These are phyloP conservation scores for Cynanchum wilfordii DNA, from an alignment of 257 asterid species.

Conservation along the genomic window DNA sequence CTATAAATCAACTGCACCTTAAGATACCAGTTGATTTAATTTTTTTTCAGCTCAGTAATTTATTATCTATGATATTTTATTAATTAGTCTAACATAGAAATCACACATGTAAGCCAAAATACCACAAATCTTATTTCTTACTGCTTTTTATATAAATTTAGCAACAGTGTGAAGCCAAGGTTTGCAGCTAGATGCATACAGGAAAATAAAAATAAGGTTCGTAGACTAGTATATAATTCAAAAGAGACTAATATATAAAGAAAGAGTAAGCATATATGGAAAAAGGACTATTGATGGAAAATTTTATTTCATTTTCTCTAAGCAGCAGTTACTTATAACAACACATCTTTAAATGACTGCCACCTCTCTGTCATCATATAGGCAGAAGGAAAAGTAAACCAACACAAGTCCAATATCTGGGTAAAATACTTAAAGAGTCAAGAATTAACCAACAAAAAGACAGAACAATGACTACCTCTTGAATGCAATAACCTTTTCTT, in stretches of 20 bases:
- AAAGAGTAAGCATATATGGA: neutral
- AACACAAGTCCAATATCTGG: neutral
- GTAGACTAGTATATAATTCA: neutral
- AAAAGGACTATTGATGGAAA: neutral
- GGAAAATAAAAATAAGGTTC: neutral
- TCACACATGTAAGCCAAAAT: too few relatives aligned
- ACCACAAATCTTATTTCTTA: too few relatives aligned
- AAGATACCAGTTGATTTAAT: too few relatives aligned
- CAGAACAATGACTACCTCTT: conserved; percentile 54
- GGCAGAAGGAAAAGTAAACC: neutral
- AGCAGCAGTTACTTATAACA: neutral
- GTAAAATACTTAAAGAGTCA: too few relatives aligned
- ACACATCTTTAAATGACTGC: neutral
- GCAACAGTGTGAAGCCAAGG: neutral
- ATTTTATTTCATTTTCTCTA: neutral
- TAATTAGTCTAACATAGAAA: too few relatives aligned
- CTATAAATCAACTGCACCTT: too few relatives aligned
- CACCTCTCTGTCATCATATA: neutral
- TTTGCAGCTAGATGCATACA: neutral
- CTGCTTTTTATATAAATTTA: neutral
- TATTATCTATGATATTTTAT: too few relatives aligned
- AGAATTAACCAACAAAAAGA: neutral
- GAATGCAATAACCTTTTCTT: conserved; percentile 77
- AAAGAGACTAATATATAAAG: neutral
- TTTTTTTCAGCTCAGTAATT: too few relatives aligned